These are phyloP conservation scores for Neurospora terricola DNA, from an alignment of 495 filamentous ascomycete genomes.

Conservation along the genomic window DNA sequence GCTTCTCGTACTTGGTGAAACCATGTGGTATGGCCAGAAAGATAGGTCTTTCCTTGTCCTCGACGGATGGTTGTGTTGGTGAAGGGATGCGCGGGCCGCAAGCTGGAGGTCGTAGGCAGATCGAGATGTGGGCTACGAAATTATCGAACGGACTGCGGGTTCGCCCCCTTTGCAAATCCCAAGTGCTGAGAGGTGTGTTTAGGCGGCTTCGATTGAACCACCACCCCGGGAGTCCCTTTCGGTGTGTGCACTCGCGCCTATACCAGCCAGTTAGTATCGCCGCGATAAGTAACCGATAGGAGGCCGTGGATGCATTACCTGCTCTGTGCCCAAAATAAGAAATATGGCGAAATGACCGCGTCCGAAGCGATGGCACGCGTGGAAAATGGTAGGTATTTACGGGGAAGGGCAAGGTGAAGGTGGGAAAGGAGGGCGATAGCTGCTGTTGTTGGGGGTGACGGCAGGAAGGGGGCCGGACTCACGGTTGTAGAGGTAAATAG, in stretches of 20 bases:
- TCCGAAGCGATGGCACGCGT: conserved; percentile 14
- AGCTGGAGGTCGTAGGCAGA: background rate
- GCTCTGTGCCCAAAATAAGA: conserved; percentile 8
- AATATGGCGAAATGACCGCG: conserved; percentile 13
- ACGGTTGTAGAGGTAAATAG: background rate
- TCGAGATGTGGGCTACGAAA: background rate
- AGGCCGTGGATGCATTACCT: conserved; percentile 9
- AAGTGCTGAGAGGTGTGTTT: background rate
- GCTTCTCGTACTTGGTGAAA: conserved; percentile 27
- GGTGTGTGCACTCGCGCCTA: conserved; percentile 16
- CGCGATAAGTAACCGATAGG: conserved; percentile 4
- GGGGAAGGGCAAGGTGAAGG: conserved; percentile 7
- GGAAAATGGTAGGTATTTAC: conserved; percentile 1
- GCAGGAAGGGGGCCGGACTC: conserved; percentile 9
- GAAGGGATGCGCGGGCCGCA: background rate
- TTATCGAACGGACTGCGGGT: conserved; percentile 2
- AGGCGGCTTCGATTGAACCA: conserved; percentile 12
- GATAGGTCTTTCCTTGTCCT: background rate
- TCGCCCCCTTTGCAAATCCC: conserved; percentile 14
- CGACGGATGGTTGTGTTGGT: background rate
- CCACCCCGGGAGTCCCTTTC: background rate
- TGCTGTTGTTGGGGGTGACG: conserved; percentile 18
- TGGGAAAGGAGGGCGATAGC: conserved; percentile 3
- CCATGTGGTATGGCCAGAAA: conserved; percentile 13
- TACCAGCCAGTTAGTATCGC: conserved; percentile 18